Percentiles rank a stretch among this genome's conserved stretches.
Conservation (phyloP, 1,284 basidiomycete genomes). For the Malassezia yamatoensis region DNA sequence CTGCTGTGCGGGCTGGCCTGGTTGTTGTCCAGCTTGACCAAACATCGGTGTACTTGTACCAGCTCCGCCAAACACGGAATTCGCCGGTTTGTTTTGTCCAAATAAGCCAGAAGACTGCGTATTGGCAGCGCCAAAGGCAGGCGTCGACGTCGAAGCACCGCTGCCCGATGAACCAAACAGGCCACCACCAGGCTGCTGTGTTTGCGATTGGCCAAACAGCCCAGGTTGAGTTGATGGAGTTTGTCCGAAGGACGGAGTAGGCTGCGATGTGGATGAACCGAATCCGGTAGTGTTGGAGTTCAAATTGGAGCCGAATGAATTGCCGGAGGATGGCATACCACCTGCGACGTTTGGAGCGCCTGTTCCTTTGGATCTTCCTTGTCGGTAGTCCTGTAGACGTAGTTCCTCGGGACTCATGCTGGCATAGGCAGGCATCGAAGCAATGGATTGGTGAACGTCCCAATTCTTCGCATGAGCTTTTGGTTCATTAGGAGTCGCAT, state of each 20-base stretch:
- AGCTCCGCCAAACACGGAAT: constrained; percentile 8
- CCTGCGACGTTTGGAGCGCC: constrained; percentile 20
- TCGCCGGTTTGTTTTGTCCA: constrained; percentile 36
- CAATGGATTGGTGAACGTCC: constrained; percentile 37
- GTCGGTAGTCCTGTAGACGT: constrained; percentile 35
- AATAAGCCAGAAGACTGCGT: constrained; percentile 36
- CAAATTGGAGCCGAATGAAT: constrained; percentile 20
- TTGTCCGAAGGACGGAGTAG: constrained; percentile 31
- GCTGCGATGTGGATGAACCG: constrained; percentile 19
- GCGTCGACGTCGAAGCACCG: constrained; percentile 1
- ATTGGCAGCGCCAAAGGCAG: constrained; percentile 4
- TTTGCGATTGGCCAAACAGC: constrained; percentile 25
- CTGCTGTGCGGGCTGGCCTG: constrained; percentile 22
- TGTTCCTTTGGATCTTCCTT: constrained; percentile 31
- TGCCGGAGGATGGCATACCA: constrained; percentile 10
- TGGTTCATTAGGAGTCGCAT: constrained; percentile 30
- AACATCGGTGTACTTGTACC: constrained; percentile 20
- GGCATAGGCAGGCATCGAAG: constrained; percentile 33
- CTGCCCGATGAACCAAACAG: constrained; percentile 24
- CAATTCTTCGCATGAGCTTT: constrained; percentile 35
- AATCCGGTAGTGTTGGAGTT: constrained; percentile 7
- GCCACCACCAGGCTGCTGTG: neutral
- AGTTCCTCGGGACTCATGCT: constrained; percentile 35
- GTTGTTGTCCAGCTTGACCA: constrained; percentile 30
- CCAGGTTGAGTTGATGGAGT: constrained; percentile 14